Evolutionary conservation across 495 filamentous ascomycete genomes (phyloP), one percentile per base, ranked within the genome.

Genomic region (Aspergillus egyptiacus): DNA sequence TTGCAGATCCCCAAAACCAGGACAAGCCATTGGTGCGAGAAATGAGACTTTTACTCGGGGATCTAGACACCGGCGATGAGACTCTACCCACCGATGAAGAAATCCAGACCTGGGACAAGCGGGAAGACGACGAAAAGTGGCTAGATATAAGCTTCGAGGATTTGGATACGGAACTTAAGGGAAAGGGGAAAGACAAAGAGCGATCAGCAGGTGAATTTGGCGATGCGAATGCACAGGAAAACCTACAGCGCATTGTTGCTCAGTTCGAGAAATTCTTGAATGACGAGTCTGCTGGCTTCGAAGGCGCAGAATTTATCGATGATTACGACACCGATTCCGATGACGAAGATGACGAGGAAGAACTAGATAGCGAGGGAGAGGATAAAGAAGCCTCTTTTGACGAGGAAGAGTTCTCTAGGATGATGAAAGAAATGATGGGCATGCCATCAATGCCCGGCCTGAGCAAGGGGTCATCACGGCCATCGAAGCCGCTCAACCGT

Each of bases 401-500:
- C 56, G 90, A 96, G 66, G 81, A 83, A 20, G 85, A 90, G 51
- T 95, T 96, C 57, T 71, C 83, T 14, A 73, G 59, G 39, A 87
- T 95, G 83, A 95, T 97, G 89, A 81, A 83, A 45, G 89, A 95
- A 61, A 95, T 95, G 87, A 93, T 93, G 87, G 87, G 87, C 9
- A 73, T 94, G 65, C 84, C 87, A 13, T 58, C 64, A 38, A 52
- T 46, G 37, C 31, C 67, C 4, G 67, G 64, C n/a, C 20, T 50
- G 22, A 56, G 60, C 17, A n/a, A n/a, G n/a, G 58, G 52, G 10
- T 41, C 56, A 9, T 53, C 60, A 11, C 27, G 48, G 7, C 34
- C 60, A 35, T 55, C 62, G 8, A 56, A 56, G 6, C 48, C 64
- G 33, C 58, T 59, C 25, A 66, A 63, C 23, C 63, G 60, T 48